Evolutionary conservation across 805 yeast genomes (phyloP).

Genomic region (Cephaloascus albidus): DNA sequence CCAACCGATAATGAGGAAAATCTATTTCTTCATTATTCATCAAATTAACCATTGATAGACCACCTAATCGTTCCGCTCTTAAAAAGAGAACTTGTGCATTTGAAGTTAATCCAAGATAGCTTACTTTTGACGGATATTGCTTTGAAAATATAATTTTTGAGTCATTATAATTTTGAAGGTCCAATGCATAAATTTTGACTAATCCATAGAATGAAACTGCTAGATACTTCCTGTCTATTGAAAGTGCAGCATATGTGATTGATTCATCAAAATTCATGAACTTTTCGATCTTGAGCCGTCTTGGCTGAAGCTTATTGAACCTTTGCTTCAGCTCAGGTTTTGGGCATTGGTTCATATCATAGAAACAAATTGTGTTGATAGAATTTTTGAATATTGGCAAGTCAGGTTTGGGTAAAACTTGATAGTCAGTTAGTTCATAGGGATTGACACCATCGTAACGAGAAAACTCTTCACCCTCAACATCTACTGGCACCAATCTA

Average conservation of each 20-base stretch:
- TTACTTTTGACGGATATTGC: constrained; percentile 9
- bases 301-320: constrained; percentile 1
- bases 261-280: constrained; percentile 1
- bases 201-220: constrained; percentile 4
- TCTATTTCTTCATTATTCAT: constrained; percentile 6
- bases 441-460: neutral
- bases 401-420: neutral
- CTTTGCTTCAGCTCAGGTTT: neutral
- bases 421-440: neutral
- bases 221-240: constrained; percentile 2
- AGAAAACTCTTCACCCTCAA: constrained; percentile 2
- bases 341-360: neutral
- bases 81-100: constrained; percentile 7
- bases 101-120: constrained; percentile 6
- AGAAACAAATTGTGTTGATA: constrained; percentile 2
- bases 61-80: constrained; percentile 9
- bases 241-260: constrained; percentile 2
- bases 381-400: constrained; percentile 2
- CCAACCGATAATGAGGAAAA: constrained; percentile 10
- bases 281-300: constrained; percentile 1
- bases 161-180: neutral
- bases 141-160: constrained; percentile 3
- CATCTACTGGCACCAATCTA: neutral
- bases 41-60: constrained; percentile 6
- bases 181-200: constrained; percentile 1